These are phyloP conservation scores for Pestalotiopsis sp. DNA, from an alignment of 2,329 filamentous ascomycete genomes.

Conservation along the genomic window DNA sequence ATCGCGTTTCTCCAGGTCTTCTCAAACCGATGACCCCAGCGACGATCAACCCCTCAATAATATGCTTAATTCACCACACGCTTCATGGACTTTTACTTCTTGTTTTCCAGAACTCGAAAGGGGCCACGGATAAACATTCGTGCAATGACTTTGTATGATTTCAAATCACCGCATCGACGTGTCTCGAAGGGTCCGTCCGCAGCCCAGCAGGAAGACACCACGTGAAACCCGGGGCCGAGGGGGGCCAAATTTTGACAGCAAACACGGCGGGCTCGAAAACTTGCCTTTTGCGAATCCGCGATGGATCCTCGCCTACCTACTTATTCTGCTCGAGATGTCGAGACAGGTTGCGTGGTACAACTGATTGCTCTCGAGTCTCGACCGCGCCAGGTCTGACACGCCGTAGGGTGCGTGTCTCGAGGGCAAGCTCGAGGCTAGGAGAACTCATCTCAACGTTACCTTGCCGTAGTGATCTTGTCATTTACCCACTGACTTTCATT, in stretches of 20 bases:
- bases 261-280: no score
- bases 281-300: no score
- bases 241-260: no score
- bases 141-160: neutral
- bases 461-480: neutral
- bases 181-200: neutral
- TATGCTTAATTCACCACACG: slow-evolving; percentile 10
- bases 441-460: neutral
- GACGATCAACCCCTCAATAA: slow-evolving; percentile 1
- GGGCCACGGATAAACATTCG: neutral
- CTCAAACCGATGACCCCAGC: slow-evolving; percentile 5
- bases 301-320: no score
- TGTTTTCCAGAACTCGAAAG: neutral
- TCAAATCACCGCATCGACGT: neutral
- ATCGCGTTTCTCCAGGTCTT: slow-evolving; percentile 13
- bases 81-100: neutral
- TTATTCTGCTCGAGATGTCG: no score
- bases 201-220: neutral
- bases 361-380: neutral
- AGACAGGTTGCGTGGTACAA: neutral
- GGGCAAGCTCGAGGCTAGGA: neutral
- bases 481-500: neutral
- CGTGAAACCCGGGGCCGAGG: neutral
- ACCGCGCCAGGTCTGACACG: neutral
- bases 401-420: neutral